Conservation (phyloP, 1,139 yeast species). For the Hyphopichia burtonii region DNA sequence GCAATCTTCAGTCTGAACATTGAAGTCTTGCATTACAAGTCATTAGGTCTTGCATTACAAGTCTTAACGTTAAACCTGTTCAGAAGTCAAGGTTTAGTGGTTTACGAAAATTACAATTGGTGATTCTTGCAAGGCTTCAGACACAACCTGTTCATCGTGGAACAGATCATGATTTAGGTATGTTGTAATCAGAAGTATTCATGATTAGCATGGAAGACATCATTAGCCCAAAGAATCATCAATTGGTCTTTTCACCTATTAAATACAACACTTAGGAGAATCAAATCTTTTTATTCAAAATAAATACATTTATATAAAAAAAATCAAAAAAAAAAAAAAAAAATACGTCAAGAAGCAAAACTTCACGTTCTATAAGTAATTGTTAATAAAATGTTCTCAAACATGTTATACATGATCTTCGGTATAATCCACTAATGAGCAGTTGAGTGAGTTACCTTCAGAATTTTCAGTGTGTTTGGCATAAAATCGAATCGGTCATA, state of each 20-base stretch:
- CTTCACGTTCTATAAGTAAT: neutral
- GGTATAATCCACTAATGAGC: too few species aligned
- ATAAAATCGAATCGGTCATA: slow-evolving; percentile 53
- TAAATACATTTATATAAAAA: neutral
- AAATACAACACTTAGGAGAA: neutral
- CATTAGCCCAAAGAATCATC: slow-evolving; percentile 29
- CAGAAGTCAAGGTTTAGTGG: too few species aligned
- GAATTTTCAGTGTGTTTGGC: slow-evolving; percentile 59
- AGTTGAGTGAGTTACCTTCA: slow-evolving; percentile 19
- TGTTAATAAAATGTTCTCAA: slow-evolving; percentile 1
- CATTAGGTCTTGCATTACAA: too few species aligned
- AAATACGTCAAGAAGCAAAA: neutral
- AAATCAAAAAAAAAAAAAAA: neutral
- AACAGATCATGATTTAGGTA: slow-evolving; percentile 26
- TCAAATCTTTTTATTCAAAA: neutral
- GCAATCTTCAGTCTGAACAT: too few species aligned
- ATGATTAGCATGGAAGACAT: slow-evolving; percentile 55
- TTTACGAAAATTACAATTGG: too few species aligned
- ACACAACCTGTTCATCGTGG: slow-evolving; percentile 13
- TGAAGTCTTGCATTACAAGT: too few species aligned
- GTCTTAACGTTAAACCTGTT: too few species aligned
- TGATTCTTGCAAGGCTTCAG: slow-evolving; percentile 25
- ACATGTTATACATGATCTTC: neutral
- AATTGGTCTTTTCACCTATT: neutral
- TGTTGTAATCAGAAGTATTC: slow-evolving; percentile 44